Conservation (phyloP, 2,329 filamentous ascomycete species). For the Diplocarpon mali region DNA sequence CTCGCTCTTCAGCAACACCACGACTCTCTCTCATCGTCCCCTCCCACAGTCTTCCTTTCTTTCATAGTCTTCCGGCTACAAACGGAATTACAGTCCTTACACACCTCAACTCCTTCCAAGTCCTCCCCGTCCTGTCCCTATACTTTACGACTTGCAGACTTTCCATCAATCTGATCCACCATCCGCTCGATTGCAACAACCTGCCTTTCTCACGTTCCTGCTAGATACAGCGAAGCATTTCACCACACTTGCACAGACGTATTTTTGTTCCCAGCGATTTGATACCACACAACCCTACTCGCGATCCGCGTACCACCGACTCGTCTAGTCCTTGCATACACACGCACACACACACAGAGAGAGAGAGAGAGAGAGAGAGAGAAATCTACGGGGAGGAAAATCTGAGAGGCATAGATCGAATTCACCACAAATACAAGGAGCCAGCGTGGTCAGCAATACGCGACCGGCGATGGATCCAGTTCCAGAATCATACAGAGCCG, state of each 20-base stretch:
- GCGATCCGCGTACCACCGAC: neutral
- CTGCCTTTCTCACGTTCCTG: constrained; percentile 24
- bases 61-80: constrained; percentile 21
- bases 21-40: neutral
- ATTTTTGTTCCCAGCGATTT: constrained; percentile 15
- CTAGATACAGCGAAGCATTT: constrained; percentile 27
- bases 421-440: neutral
- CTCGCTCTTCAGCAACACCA: constrained; percentile 1
- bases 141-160: neutral
- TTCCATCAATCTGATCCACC: neutral
- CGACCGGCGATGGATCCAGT: constrained; percentile 1
- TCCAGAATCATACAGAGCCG: constrained; percentile 15
- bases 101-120: neutral
- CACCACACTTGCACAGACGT: constrained; percentile 14
- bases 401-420: neutral
- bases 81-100: constrained; percentile 6
- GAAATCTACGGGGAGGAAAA: constrained; percentile 1
- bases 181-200: neutral
- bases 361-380: neutral
- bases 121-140: neutral
- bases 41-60: constrained; percentile 13
- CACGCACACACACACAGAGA: too few relatives aligned
- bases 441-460: neutral
- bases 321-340: neutral
- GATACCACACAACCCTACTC: constrained; percentile 1